Percentiles rank a stretch among this genome's conserved stretches.
Evolutionary conservation across 2,329 filamentous ascomycete species (phyloP).

Genomic region (Trichophyton rubrum): DNA sequence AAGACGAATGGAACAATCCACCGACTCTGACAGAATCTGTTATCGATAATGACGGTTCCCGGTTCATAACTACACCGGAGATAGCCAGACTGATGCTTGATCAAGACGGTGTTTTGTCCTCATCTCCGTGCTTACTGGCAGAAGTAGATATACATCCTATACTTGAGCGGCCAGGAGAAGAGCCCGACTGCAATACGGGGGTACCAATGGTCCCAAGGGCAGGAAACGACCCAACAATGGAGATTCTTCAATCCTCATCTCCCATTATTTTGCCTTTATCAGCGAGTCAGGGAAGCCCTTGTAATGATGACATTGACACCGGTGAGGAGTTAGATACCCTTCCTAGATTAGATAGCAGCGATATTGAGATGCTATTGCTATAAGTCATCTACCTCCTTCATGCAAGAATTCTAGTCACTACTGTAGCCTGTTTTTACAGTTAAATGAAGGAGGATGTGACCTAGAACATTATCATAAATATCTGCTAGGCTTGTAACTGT

Average conservation of each 20-base stretch:
- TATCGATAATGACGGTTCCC: not conserved
- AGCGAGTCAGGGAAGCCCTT: not conserved
- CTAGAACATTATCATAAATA: no score
- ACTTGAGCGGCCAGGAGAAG: not conserved
- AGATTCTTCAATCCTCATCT: slow-evolving; percentile 1
- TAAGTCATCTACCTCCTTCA: not conserved
- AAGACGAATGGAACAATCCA: not conserved
- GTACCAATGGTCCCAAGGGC: not conserved
- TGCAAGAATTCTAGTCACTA: no score
- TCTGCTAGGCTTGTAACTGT: no score
- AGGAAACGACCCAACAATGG: not conserved
- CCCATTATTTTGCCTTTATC: not conserved
- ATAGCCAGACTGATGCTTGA: not conserved
- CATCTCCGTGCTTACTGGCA: not conserved
- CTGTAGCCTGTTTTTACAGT: no score
- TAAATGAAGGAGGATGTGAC: no score
- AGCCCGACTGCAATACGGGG: not conserved
- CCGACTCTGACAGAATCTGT: not conserved
- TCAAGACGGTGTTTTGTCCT: not conserved
- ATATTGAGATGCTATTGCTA: not conserved
- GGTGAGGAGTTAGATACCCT: not conserved
- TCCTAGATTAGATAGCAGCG: not conserved
- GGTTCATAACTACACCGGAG: no score
- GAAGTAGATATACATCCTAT: not conserved
- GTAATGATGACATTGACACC: not conserved